These are phyloP conservation scores for Tanozyma kutaoensis DNA, from an alignment of 805 yeast genomes.

Conservation along the genomic window DNA sequence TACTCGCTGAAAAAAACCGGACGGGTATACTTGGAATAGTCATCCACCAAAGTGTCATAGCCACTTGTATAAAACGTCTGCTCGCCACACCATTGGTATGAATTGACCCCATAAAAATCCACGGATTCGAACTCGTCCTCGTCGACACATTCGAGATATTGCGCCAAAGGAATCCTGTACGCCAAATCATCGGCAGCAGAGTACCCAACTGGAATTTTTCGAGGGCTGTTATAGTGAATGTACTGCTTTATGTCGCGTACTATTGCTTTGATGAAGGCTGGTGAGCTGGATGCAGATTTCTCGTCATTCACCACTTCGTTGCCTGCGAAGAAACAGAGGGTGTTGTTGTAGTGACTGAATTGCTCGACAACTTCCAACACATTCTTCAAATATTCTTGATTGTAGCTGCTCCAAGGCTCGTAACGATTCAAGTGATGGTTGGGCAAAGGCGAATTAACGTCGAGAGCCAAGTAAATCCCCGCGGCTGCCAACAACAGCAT, in stretches of 20 bases:
- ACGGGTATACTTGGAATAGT: conserved; percentile 50
- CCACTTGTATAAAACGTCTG: conserved; percentile 79
- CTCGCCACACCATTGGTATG: conserved; percentile 80
- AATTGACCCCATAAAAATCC: conserved; percentile 74
- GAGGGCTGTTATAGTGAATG: conserved; percentile 40
- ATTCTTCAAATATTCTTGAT: conserved; percentile 54
- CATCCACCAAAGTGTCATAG: conserved; percentile 45
- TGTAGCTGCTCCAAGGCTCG: conserved; percentile 90
- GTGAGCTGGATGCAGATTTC: conserved; percentile 53
- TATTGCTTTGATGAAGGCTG: conserved; percentile 65
- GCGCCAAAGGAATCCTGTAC: conserved; percentile 64
- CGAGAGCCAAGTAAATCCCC: conserved; percentile 83
- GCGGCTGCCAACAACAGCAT: conserved; percentile 87
- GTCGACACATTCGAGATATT: conserved; percentile 67
- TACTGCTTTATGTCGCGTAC: conserved; percentile 72
- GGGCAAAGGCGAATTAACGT: conserved; percentile 77
- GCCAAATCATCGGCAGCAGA: conserved; percentile 90
- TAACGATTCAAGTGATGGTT: conserved; percentile 76
- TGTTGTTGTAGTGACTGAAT: conserved; percentile 75
- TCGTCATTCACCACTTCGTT: conserved; percentile 81
- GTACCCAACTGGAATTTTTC: conserved; percentile 82
- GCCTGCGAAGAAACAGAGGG: conserved; percentile 85
- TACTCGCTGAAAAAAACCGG: conserved; percentile 87
- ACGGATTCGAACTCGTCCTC: conserved; percentile 37
- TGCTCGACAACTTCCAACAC: conserved; percentile 70